Conservation (phyloP, 768 basidiomycete genomes). For the Clathrus columnatus region DNA sequence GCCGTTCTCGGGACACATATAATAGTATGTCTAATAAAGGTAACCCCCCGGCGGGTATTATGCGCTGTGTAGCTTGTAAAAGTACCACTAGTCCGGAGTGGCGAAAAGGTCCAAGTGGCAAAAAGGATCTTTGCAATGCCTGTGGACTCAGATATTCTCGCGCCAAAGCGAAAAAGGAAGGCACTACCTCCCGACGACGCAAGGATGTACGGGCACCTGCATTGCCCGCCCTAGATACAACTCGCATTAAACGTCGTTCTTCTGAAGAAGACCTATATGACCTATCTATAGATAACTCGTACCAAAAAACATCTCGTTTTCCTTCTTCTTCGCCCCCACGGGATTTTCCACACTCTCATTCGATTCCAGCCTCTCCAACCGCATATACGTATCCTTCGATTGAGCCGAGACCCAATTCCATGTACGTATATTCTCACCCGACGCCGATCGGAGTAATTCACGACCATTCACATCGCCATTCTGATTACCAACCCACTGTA, state of each 20-base stretch:
- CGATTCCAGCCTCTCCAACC: neutral
- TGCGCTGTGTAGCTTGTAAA: slow-evolving; percentile 73
- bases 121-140: slow-evolving; percentile 91
- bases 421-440: neutral
- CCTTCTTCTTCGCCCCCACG: neutral
- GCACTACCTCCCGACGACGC: slow-evolving; percentile 19
- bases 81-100: slow-evolving; percentile 80
- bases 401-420: neutral
- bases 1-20: slow-evolving; percentile 24
- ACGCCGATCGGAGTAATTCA: neutral
- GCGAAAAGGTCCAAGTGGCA: slow-evolving; percentile 85
- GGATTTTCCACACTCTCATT: neutral
- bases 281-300: neutral
- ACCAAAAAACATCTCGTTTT: neutral
- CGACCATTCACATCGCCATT: neutral
- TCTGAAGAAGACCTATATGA: neutral
- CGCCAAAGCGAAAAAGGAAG: slow-evolving; percentile 84
- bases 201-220: neutral
- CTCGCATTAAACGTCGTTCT: neutral
- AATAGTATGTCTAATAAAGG: slow-evolving; percentile 30
- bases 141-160: slow-evolving; percentile 84
- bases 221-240: neutral
- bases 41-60: slow-evolving; percentile 65
- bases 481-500: neutral
- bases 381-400: neutral